Evolutionary conservation across 2,329 filamentous ascomycete genomes (phyloP), one percentile per base, ranked within the genome.

Genomic region (Tothia fuscella): DNA sequence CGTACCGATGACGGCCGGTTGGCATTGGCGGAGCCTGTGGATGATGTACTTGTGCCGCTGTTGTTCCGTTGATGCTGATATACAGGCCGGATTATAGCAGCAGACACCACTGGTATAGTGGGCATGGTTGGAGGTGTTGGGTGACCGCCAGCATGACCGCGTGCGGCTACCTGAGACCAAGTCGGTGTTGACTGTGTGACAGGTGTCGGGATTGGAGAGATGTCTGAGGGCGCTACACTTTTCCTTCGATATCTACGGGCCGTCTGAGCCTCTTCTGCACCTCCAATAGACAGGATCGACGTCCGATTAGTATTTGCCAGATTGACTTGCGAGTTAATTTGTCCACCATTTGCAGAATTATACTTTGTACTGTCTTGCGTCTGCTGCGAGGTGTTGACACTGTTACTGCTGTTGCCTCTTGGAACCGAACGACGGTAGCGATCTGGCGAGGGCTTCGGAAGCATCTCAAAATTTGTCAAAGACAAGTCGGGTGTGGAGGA

Each of bases 391-490:
- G 47, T 16, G 52, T 48, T 26, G 50, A 46, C 24, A 49, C 46
- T 19, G 55, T 53, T 56, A 52, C 55, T 65, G 48, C 64, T 70
- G 49, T 77, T 76, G 13, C 65, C 61, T 46, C 74, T 67, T 49
- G 74, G 72, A 44, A 72, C 67, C 42, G 70, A 70, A 46, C 87
- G 80, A 52, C 87, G 75, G 58, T 95, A 95, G 45, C 89, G 77
- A 57, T 94, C 87, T 1, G 85, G 84, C 1, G 82, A 78, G 17
- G 78, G 68, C 53, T 86, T 87, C 34, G 67, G 61, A 17, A 75
- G 67, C 3, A 71, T 67, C 31, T 78, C 71, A 40, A 71, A 66
- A n/a, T 64, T 49, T 21, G 65, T 60, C 63, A 80, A 54, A 50
- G 70, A 62, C 57, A 78, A 48, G 62, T 72, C 72, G 37, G 75